Evolutionary conservation across 2,329 filamentous ascomycete species (phyloP).

Genomic region (Venturia carpophila): DNA sequence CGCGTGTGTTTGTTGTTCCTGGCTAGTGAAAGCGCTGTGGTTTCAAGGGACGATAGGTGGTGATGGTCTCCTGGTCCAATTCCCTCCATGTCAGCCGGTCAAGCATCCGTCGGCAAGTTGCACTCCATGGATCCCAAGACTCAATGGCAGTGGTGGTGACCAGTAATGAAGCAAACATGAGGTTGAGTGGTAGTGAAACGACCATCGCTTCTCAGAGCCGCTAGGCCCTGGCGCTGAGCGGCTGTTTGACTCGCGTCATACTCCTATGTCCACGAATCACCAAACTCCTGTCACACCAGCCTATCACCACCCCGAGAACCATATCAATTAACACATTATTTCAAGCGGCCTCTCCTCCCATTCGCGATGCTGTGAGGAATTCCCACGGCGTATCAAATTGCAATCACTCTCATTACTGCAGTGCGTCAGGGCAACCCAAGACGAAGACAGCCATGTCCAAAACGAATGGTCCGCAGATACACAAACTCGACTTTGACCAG

Average conservation of each 20-base stretch:
- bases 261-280: background rate
- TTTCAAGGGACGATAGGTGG: background rate
- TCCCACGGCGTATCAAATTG: background rate
- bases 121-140: background rate
- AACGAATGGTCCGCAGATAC: conserved; percentile 29
- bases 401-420: background rate
- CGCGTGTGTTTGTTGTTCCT: conserved; percentile 3
- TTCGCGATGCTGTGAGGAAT: conserved; percentile 12
- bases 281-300: conserved; percentile 7
- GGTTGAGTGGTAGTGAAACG: conserved; percentile 1
- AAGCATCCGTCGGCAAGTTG: background rate
- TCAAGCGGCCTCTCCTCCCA: background rate
- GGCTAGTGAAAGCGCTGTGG: background rate
- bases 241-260: background rate
- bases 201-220: background rate
- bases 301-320: background rate
- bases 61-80: background rate
- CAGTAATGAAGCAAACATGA: background rate
- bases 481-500: conserved; percentile 43
- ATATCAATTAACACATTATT: background rate
- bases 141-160: background rate
- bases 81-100: background rate
- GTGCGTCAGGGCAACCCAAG: background rate
- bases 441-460: conserved; percentile 7
- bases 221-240: background rate